These are phyloP conservation scores for Cladophialophora bantiana DNA, from an alignment of 2,329 filamentous ascomycete species.

Conservation along the genomic window DNA sequence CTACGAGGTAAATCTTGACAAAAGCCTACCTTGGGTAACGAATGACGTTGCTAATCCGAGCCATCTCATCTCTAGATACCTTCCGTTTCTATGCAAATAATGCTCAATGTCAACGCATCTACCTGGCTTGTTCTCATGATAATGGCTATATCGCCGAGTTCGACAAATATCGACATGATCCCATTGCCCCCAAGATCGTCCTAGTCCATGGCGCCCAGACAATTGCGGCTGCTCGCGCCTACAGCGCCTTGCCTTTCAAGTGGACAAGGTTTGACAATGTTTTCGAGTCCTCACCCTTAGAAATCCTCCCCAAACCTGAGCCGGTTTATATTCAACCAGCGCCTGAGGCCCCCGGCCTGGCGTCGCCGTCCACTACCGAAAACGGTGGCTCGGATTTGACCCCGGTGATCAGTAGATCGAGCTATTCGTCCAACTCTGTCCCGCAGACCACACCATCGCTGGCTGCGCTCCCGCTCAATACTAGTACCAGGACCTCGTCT, in stretches of 20 bases:
- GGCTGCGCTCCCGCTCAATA: conserved; percentile 20
- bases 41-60: conserved; percentile 9
- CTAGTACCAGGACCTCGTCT: conserved; percentile 2
- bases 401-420: conserved; percentile 22
- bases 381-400: conserved; percentile 15
- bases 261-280: conserved; percentile 32
- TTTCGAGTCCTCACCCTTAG: conserved; percentile 33
- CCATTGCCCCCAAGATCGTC: conserved; percentile 31
- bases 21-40: no score
- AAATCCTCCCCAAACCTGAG: conserved; percentile 14
- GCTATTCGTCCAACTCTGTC: conserved; percentile 21
- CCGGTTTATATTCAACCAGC: not conserved
- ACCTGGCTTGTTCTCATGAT: conserved; percentile 69
- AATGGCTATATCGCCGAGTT: conserved; percentile 65
- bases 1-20: conserved; percentile 55
- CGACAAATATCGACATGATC: conserved; percentile 53
- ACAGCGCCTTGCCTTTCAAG: conserved; percentile 29
- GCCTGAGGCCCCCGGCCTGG: conserved; percentile 6
- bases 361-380: not conserved
- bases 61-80: conserved; percentile 39
- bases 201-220: conserved; percentile 33
- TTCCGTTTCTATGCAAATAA: conserved; percentile 62
- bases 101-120: conserved; percentile 69
- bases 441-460: conserved; percentile 22
- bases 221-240: conserved; percentile 22